phyloP scores from a whole-genome alignment of 495 filamentous ascomycete genomes.

The Cryomyces antarcticus region DNA sequence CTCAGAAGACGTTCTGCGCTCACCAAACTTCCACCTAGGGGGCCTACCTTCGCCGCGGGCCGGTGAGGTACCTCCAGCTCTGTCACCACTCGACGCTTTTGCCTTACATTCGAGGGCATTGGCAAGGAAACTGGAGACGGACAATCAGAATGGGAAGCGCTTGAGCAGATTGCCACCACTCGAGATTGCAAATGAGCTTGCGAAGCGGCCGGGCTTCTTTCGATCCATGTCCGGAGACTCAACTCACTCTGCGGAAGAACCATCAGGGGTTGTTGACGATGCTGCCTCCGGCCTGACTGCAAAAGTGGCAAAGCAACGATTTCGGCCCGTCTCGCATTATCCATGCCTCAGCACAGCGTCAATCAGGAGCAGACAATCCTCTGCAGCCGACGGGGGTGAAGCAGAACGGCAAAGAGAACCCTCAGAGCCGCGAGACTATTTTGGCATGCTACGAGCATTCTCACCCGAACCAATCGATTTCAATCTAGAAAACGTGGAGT shows the following conservation, averaged over 20 bases:
- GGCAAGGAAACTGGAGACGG: conserved; percentile 69
- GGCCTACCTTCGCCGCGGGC: conserved; percentile 18
- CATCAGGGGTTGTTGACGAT: not conserved
- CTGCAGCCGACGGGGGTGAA: no score
- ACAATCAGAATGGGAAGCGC: conserved; percentile 41
- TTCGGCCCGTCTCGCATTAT: no score
- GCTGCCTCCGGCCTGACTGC: no score
- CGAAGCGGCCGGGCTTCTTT: conserved; percentile 53
- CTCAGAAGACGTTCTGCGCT: conserved; percentile 1
- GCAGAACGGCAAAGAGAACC: not conserved
- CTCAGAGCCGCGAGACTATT: conserved; percentile 15
- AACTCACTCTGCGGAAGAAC: conserved; percentile 14
- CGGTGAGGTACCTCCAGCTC: conserved; percentile 74
- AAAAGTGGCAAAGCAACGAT: no score
- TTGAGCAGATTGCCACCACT: conserved; percentile 71
- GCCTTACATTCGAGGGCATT: conserved; percentile 72
- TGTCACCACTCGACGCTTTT: conserved; percentile 89
- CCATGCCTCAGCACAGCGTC: no score
- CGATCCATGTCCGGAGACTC: conserved; percentile 31
- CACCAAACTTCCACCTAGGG: conserved; percentile 4
- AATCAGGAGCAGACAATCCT: no score
- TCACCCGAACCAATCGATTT: conserved; percentile 27
- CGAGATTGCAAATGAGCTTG: conserved; percentile 58
- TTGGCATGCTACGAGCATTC: conserved; percentile 24
- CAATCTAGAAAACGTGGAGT: conserved; percentile 7